Evolutionary conservation across 1,284 basidiomycete species (phyloP).

Genomic region (Rhodotorula sp.): DNA sequence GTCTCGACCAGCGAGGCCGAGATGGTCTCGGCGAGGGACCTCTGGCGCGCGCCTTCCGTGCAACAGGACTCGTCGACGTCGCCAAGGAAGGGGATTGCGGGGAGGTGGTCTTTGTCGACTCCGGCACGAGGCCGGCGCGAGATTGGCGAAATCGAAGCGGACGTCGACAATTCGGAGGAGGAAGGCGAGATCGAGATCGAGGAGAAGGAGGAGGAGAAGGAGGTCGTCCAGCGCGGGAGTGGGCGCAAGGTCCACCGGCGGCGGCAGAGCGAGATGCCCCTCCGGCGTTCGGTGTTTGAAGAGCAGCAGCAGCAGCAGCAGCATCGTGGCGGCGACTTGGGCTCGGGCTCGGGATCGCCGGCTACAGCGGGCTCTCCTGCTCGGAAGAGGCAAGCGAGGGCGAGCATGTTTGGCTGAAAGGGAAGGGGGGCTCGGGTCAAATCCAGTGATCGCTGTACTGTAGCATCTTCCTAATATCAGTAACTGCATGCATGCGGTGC

Average conservation of each 20-base stretch:
- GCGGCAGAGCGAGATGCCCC: slow-evolving; percentile 8
- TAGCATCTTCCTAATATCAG: too few relatives aligned
- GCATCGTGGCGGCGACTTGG: neutral
- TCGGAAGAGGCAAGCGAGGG: neutral
- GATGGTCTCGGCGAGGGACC: slow-evolving; percentile 12
- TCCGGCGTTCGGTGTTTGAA: neutral
- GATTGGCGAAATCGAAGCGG: too few relatives aligned
- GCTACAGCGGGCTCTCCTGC: neutral
- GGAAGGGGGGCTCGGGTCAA: too few relatives aligned
- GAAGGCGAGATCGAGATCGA: too few relatives aligned
- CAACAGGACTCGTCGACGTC: neutral
- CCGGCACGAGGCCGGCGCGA: too few relatives aligned
- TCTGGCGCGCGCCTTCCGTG: neutral
- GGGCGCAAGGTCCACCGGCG: slow-evolving; percentile 9
- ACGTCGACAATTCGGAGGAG: too few relatives aligned
- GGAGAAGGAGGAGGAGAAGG: neutral
- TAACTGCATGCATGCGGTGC: too few relatives aligned
- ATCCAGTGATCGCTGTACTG: too few relatives aligned
- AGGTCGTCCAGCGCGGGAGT: slow-evolving; percentile 4
- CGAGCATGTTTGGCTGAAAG: slow-evolving; percentile 8
- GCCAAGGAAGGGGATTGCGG: neutral
- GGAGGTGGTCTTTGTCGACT: neutral
- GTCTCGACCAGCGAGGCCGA: slow-evolving; percentile 34
- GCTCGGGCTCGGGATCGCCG: slow-evolving; percentile 3
- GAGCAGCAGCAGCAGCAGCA: neutral